Evolutionary conservation across 371 early-diverging fungal species (phyloP).

Genomic region (Rhizopus delemar): DNA sequence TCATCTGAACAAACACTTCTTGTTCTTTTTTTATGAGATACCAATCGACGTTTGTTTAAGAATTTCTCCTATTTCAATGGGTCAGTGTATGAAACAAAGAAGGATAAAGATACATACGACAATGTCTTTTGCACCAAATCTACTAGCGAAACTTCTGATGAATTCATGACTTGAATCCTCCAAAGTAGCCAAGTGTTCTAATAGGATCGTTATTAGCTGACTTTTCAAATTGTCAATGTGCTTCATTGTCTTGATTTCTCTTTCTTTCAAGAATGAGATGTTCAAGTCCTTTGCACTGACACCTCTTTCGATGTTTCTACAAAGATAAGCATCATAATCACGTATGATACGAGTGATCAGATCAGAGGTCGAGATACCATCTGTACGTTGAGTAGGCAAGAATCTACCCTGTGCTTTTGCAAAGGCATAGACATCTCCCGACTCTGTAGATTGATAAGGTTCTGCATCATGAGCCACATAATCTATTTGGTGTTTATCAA

Average conservation of each 20-base stretch:
- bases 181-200: conserved; percentile 69
- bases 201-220: conserved; percentile 49
- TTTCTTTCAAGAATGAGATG: conserved; percentile 79
- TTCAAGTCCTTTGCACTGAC: conserved; percentile 85
- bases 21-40: conserved; percentile 18
- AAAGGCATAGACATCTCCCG: conserved; percentile 87
- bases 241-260: conserved; percentile 76
- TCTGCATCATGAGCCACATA: conserved; percentile 96
- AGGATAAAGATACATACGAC: conserved; percentile 5
- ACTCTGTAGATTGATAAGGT: conserved; percentile 78
- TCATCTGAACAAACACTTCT: conserved; percentile 17
- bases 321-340: conserved; percentile 89
- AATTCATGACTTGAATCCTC: conserved; percentile 74
- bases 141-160: conserved; percentile 66
- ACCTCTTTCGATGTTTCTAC: conserved; percentile 88
- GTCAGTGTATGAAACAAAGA: neutral
- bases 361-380: conserved; percentile 91
- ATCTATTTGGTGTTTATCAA: conserved; percentile 87
- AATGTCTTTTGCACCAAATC: conserved; percentile 62
- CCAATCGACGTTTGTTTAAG: conserved; percentile 26
- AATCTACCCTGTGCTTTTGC: conserved; percentile 86
- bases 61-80: conserved; percentile 24
- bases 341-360: conserved; percentile 91
- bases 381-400: conserved; percentile 86
- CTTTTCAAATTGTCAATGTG: conserved; percentile 67